Base-by-base conservation (phyloP, 1,139 yeast species). In the Groenewaldozyma auringiensis region DNA sequence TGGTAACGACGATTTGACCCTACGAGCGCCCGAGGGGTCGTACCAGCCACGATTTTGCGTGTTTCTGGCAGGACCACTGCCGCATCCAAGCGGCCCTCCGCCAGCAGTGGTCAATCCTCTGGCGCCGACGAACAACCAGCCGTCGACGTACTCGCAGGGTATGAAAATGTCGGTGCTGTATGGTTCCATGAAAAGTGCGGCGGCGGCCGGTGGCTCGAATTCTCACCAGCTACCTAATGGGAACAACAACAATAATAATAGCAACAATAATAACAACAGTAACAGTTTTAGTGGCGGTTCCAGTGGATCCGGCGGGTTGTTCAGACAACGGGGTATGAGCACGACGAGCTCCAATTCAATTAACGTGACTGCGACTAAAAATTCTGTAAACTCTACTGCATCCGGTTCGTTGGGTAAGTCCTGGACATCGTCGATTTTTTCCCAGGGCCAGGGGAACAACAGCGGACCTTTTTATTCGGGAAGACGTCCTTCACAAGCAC, bases 51-150 rank as follows among this genome's bases (percentile, higher is more conserved):
- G 52, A 41, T 65, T 65, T 38, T 58, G 61, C 36, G 52, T 65
- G 32, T 61, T 53, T 41, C 50, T 65, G 35, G 66, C 68, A 8
- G 59, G 58, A 13, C 69, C 69, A 13, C 53, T 62, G 3, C 64
- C 66, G 2, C 69, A 65, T 45, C 69, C 69, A 2, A 56, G 64
- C 4, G 68, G 64, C 44, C 63, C 65, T 9, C 65, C 65, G 8
- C 61, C 64, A 18, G 52, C 59, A 22, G 58, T 60, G 18, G 52
- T 63, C 38, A 65, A 65, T 47, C 69, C 69, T 21, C 51, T 65
- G 44, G 64, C 68, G 2, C 67, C 69, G 6, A 59, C 64, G 13
- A 53, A 55, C 33, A 55, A 53, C 31, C 53, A 51, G 21, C 64
- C 65, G 13, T 49, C 57, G 16, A 49, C 59, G 27, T 55, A 54